Base-by-base conservation (phyloP, 2,329 filamentous ascomycete genomes). In the Zopfia rhizophila region DNA sequence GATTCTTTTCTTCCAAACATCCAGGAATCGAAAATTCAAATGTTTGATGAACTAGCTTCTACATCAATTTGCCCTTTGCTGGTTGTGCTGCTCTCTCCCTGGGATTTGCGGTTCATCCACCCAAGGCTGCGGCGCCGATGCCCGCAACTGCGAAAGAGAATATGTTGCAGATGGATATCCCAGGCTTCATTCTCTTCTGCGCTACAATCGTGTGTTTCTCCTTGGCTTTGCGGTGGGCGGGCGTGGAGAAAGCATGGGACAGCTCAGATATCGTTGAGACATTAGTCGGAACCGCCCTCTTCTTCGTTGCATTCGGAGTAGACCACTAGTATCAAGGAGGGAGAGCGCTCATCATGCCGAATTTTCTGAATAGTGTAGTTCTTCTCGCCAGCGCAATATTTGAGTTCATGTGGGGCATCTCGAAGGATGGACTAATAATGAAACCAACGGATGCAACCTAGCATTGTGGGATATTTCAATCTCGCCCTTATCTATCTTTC, bases 191-290 rank as follows among this genome's bases (percentile, higher is more conserved):
- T 18, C 55, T 75, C 25, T 53, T 78, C 16, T 66, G 75, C 46
- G 68, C 59, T 4, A 61, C 65, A 8, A 54, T 72, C 27, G 39
- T 75, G 19, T 76, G 70, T 51, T 69, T 75, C 25, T 51, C 78
- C 10, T 61, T 78, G 3, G 75, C 72, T 2, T 60, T 80, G n/a
- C 74, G 78, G 48, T 77, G 70, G 65, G 76, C 74, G 3, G 63
- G 63, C n/a, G 50, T 49, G 3, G 46, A 53, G 24, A 56, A 64
- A 28, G n/a, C 51, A 2, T 64, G 58, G 59, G 27, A 38, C 7
- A 54, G 48, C 17, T 52, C 66, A 8, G 58, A 58, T n/a, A 73
- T 80, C 13, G 73, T 81, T 25, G 76, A 74, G 3, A 58, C 64
- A 0, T 61, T 80, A 4, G 65, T 78, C 30, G 72, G 72, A 12